Evolutionary conservation across 176 grass and related monocot genomes (phyloP), one percentile per base, ranked within the genome.

Genomic region (Juncus inflexus): DNA sequence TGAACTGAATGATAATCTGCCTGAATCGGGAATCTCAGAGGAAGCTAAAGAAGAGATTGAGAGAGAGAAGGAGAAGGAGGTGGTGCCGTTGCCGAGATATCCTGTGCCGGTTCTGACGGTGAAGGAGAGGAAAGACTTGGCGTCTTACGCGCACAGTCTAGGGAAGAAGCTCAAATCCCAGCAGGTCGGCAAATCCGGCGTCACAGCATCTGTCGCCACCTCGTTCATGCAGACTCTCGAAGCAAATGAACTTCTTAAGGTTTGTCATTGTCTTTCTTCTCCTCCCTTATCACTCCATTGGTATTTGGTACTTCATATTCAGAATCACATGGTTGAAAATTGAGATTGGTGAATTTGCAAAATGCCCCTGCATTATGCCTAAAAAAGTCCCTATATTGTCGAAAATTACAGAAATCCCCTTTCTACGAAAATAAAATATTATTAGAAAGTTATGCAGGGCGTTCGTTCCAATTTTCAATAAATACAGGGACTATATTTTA

Each of bases 221-320:
- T 83, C 88, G 57, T 97, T 91, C 72, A 70, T 77, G 2, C 87
- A 91, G 73, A 86, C 74, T 65, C 88, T 91, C 2, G 88, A 97
- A 52, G 81, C 88, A 42, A 97, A 97, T 65, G 94, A 97, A 75
- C 94, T 97, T 70, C 94, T 91, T 64, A 91, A 89, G 82, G 94
- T 97, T 53, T 19, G 9, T 47, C 51, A 63, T 6, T 38, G 11
- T 15, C 61, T 12, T 10, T 28, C 40, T 49, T 35, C 6, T 12
- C 13, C 37, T 40, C 36, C 10, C 35, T 52, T 66, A 16, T 15
- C 19, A 28, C 19, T 28, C 19, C 19, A 28, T 28, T 28, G 19
- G 19, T 28, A 28, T 28, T 28, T 28, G 19, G 19, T 28, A 28
- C 19, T 28, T 56, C 55, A 9, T 50, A 10, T 38, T 7, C 6